Base-by-base conservation (phyloP, 1,284 basidiomycete genomes). In the Rhodotorula sp. region DNA sequence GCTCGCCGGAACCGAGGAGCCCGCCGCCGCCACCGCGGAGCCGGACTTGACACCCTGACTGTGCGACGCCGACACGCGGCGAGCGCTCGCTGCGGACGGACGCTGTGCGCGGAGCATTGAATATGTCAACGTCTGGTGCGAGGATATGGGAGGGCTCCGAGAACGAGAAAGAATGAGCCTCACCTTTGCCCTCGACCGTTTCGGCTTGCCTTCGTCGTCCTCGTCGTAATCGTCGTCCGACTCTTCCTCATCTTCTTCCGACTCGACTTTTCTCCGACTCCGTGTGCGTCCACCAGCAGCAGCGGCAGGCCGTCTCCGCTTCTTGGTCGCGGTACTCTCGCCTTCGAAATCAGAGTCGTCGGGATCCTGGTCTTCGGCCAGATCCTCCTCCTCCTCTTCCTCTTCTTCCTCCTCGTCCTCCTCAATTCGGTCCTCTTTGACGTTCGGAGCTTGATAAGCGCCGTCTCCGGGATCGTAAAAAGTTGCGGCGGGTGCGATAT, bases 351-450 rank as follows among this genome's bases (percentile, higher is more conserved):
- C 64, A n/a, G 60, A 54, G 19, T 69, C 69, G 45, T 50, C 49
- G 34, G 31, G 49, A 47, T 49, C 63, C 43, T 57, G 55, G 23
- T 47, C 60, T 47, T 59, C 62, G 16, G 60, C 68, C 1, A 26
- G 68, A 21, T 76, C 69, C 19, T 68, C 70, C 43, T 63, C 70
- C 4, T 66, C 50, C 28, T 59, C 70, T 15, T 67, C 68, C 28
- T 56, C 69, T 21, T 65, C 69, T 38, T 70, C 70, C 26, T 69
- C 68, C 18, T 71, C 68, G 7, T 64, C 62, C 14, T 61, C 58
- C 48, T 64, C 69, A 14, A 49, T 23, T 1, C 28, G 63, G 15
- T 62, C 60, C 23, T 66, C 64, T 15, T 68, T 64, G 47, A 60
- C 64, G 18, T 73, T 68, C 23, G 68, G 58, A 5, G 69, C 71